Conservation (phyloP, 371 early-diverging fungal genomes). For the Mortierella sp. region DNA sequence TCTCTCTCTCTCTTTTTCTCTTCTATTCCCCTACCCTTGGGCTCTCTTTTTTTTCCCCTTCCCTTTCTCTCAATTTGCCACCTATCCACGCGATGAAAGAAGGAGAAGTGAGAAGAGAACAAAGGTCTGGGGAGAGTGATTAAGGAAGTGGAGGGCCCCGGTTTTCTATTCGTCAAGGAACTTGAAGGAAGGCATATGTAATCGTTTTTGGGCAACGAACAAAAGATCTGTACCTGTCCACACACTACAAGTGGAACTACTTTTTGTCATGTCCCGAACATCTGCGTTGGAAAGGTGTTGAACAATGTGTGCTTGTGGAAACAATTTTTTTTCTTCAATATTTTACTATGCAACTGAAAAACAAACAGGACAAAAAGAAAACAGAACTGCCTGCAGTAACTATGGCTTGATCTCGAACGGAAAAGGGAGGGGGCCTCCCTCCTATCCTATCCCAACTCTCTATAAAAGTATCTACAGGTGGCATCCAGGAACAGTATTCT, state of each 20-base stretch:
- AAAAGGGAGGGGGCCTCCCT: not conserved
- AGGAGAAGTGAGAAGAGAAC: not conserved
- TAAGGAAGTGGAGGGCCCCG: too few relatives aligned
- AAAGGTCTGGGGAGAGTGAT: not conserved
- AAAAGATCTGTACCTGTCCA: too few relatives aligned
- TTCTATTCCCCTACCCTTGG: not conserved
- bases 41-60: not conserved
- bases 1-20: not conserved
- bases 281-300: too few relatives aligned
- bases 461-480: constrained; percentile 4
- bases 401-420: not conserved
- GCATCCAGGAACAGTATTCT: constrained; percentile 37
- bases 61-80: not conserved
- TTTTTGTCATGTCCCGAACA: too few relatives aligned
- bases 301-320: too few relatives aligned
- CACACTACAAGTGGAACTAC: too few relatives aligned
- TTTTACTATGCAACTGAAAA: not conserved
- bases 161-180: not conserved
- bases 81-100: not conserved
- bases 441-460: not conserved
- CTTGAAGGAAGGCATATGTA: not conserved
- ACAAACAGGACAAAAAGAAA: not conserved
- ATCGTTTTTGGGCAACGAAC: not conserved
- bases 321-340: too few relatives aligned
- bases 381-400: not conserved